Base-by-base conservation (phyloP, 1,139 yeast genomes). In the Kurtzmaniella quercitrusa region DNA sequence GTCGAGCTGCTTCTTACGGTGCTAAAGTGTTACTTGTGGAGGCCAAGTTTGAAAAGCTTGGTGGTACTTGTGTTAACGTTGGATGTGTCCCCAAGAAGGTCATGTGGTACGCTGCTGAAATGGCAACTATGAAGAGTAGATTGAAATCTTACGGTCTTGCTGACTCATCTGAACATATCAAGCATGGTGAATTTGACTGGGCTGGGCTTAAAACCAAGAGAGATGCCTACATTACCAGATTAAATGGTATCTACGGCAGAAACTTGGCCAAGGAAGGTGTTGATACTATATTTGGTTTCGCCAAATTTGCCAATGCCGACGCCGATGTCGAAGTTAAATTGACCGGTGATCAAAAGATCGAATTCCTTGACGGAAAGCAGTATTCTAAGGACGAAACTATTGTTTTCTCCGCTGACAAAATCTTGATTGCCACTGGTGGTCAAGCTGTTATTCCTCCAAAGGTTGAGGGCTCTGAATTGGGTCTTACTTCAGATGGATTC, bases 1-100 rank as follows among this genome's bases (percentile, higher is more conserved):
- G 99, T 63, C 81, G 98, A 56, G 98, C 98, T 11, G 96, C 98
- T 40, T 79, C 83, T 39, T 82, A 89, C 55, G 98, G 98, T 21
- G 95, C 94, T 26, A 88, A 88, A 53, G 85, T 94, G 1, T 72
- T 91, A 48, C 60, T 93, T 34, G 75, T 93, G 45, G 98, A 93
- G 64, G 80, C 88, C 34, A 79, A 82, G 45, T 81, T 71, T 46
- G 56, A 68, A 44, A 68, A 65, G 53, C 76, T 94, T 65, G 98
- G 98, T 44, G 99, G 99, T 36, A 94, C 99, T 39, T 93, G 99
- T 76, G 99, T 94, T 51, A 94, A 94, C 62, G 98, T 91, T 37
- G 99, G 99, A 15, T 93, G 99, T 74, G 98, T 93, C 33, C 99
- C 99, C 38, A 93, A 93, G 74, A 93, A 93, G 64, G 89, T 94